Evolutionary conservation across 2,329 filamentous ascomycete species (phyloP).

Genomic region (Calonectria crousiana): DNA sequence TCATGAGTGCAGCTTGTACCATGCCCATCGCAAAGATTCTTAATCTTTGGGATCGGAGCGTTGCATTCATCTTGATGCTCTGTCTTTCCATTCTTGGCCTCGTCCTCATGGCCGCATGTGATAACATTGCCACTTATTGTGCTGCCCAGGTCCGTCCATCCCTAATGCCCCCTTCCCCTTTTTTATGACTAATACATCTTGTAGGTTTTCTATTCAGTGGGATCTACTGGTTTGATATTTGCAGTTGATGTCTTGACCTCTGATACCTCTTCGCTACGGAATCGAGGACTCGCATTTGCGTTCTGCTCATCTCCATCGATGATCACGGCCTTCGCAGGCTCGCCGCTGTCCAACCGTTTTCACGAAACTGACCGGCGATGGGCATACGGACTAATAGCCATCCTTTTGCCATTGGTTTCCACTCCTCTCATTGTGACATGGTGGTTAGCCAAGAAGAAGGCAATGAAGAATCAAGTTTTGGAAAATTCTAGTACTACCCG

Average conservation of each 20-base stretch:
- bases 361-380: constrained; percentile 43
- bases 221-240: constrained; percentile 67
- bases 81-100: constrained; percentile 55
- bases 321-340: constrained; percentile 50
- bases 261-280: constrained; percentile 60
- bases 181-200: background rate
- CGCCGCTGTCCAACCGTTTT: constrained; percentile 37
- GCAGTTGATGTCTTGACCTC: constrained; percentile 72
- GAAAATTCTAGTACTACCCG: background rate
- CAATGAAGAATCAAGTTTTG: background rate
- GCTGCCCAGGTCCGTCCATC: constrained; percentile 40
- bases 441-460: background rate
- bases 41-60: constrained; percentile 52
- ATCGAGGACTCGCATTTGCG: constrained; percentile 46
- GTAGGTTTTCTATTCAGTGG: constrained; percentile 70
- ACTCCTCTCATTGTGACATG: background rate
- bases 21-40: constrained; percentile 50
- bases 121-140: constrained; percentile 56
- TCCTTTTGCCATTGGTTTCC: background rate
- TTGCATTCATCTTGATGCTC: constrained; percentile 49
- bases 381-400: constrained; percentile 25
- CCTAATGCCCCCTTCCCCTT: no score
- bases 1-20: constrained; percentile 43
- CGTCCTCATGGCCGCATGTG: constrained; percentile 67
- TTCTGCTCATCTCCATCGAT: constrained; percentile 50